These are phyloP conservation scores for Solanum etuberosum DNA, from an alignment of 257 asterid genomes.

Conservation along the genomic window DNA sequence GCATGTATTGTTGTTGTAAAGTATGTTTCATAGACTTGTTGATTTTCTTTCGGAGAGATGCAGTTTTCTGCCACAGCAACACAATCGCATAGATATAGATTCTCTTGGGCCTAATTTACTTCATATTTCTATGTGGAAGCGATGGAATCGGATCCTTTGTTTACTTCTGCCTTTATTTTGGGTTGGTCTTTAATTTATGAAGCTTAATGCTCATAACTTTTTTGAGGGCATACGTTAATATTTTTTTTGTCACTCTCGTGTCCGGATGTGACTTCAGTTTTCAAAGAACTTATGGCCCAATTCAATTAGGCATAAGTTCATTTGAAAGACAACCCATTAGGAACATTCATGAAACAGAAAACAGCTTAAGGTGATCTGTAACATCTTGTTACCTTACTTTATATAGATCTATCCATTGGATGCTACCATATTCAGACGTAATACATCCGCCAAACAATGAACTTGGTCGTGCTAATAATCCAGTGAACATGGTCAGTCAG, in stretches of 20 bases:
- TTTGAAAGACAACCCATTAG: background rate
- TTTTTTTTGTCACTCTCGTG: too few species aligned
- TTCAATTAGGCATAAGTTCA: accelerated
- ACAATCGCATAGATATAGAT: too few species aligned
- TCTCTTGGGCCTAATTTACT: background rate
- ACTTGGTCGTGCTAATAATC: background rate
- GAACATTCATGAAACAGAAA: background rate
- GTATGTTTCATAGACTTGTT: background rate
- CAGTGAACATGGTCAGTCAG: background rate
- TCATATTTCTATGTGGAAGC: background rate
- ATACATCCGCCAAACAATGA: background rate
- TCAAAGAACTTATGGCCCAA: background rate
- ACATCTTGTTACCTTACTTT: background rate
- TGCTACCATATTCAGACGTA: background rate
- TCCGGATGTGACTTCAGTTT: background rate
- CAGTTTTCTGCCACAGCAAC: background rate
- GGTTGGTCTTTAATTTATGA: background rate
- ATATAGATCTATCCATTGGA: background rate
- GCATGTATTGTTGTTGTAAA: background rate
- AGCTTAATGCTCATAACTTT: background rate
- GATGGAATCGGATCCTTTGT: background rate
- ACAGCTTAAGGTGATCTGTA: background rate
- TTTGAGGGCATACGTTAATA: background rate
- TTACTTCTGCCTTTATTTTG: background rate
- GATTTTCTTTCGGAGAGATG: background rate